Percentiles rank a stretch among this genome's conserved stretches.
Evolutionary conservation across 164 flowering plant genomes (phyloP).

Genomic region (Taxillus chinensis): DNA sequence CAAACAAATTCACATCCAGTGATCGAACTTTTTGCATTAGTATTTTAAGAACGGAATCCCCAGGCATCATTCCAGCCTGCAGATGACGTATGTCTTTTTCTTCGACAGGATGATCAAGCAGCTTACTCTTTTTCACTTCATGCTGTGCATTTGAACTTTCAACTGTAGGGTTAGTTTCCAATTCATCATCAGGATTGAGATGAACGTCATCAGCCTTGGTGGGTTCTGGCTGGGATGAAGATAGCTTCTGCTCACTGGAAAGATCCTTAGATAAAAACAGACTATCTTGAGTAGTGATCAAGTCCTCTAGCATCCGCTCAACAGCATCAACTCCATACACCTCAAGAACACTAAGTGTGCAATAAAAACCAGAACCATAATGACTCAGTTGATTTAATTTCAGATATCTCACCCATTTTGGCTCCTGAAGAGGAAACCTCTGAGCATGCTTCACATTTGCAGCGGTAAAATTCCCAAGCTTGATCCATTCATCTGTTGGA

Average conservation of each 20-base stretch:
- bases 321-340: slow-evolving; percentile 98
- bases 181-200: slow-evolving; percentile 18
- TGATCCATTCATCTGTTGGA: slow-evolving; percentile 76
- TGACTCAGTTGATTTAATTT: slow-evolving; percentile 73
- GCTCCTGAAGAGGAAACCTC: slow-evolving; percentile 65
- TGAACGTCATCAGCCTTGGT: slow-evolving; percentile 19
- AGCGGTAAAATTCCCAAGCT: slow-evolving; percentile 79
- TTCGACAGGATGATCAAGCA: slow-evolving; percentile 40
- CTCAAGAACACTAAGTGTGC: slow-evolving; percentile 76
- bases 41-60: slow-evolving; percentile 90
- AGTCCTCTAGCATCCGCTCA: slow-evolving; percentile 92
- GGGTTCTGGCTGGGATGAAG: slow-evolving; percentile 19
- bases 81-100: slow-evolving; percentile 59
- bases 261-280: slow-evolving; percentile 26
- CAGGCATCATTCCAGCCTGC: slow-evolving; percentile 79
- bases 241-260: slow-evolving; percentile 17
- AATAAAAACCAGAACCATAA: slow-evolving; percentile 89
- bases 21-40: slow-evolving; percentile 89
- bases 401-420: slow-evolving; percentile 88
- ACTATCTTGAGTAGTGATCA: slow-evolving; percentile 53
- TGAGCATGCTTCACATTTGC: slow-evolving; percentile 77
- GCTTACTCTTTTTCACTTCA: slow-evolving; percentile 20
- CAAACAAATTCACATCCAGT: slow-evolving; percentile 67
- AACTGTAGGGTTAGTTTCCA: slow-evolving; percentile 21
- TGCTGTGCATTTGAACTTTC: slow-evolving; percentile 21